These are phyloP conservation scores for Lonicera japonica DNA, from an alignment of 129 eudicot genomes.

Conservation along the genomic window DNA sequence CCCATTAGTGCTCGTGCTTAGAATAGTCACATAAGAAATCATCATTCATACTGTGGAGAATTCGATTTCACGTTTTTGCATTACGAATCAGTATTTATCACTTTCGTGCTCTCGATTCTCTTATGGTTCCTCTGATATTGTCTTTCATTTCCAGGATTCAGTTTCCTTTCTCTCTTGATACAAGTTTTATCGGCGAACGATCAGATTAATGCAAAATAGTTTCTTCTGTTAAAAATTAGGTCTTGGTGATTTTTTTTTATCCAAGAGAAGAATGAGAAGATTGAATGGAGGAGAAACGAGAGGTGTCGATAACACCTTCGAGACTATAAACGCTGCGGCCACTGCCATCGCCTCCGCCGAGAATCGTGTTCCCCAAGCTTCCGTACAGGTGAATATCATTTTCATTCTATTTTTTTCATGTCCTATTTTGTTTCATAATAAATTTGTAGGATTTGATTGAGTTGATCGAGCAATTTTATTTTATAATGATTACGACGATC, in stretches of 20 bases:
- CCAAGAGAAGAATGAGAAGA: slow-evolving; percentile 2
- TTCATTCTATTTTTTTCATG: not conserved
- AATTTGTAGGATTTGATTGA: not conserved
- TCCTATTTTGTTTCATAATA: slow-evolving; percentile 8
- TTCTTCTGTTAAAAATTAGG: not conserved
- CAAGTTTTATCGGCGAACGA: not conserved
- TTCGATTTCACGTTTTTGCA: too few species aligned
- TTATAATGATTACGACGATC: not conserved
- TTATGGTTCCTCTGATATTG: slow-evolving; percentile 5
- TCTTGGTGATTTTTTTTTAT: not conserved
- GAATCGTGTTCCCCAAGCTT: slow-evolving; percentile 34
- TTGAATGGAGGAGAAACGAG: slow-evolving; percentile 17
- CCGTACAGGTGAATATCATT: slow-evolving; percentile 33
- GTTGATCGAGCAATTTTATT: not conserved
- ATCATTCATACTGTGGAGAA: too few species aligned
- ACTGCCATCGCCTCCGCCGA: slow-evolving; percentile 44
- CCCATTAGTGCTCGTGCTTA: too few species aligned
- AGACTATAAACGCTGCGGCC: slow-evolving; percentile 46
- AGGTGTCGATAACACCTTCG: slow-evolving; percentile 27
- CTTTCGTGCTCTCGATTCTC: not conserved
- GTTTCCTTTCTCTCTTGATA: not conserved
- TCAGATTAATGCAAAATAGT: too few species aligned
- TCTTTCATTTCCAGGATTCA: not conserved
- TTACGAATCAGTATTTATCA: too few species aligned
- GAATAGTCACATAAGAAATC: too few species aligned